These are phyloP conservation scores for Melanomma pulvis-pyrius DNA, from an alignment of 495 filamentous ascomycete species.

Conservation along the genomic window DNA sequence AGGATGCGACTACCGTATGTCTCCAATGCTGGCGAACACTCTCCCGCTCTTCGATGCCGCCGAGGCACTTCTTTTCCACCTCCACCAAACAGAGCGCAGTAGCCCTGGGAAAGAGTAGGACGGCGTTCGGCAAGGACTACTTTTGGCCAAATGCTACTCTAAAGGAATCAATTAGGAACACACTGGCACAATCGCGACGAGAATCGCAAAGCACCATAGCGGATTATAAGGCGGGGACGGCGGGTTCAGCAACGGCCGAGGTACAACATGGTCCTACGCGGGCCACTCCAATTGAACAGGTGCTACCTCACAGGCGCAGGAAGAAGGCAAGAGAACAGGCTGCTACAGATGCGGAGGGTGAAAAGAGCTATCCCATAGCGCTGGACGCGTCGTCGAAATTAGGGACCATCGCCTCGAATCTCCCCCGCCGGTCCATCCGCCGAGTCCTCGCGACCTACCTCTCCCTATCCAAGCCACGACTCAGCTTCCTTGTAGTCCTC, in stretches of 20 bases:
- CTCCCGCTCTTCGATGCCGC: conserved; percentile 5
- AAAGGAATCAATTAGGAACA: conserved; percentile 21
- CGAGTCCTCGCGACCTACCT: conserved; percentile 82
- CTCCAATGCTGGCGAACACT: conserved; percentile 30
- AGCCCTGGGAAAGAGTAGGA: conserved; percentile 23
- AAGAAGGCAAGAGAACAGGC: conserved; percentile 38
- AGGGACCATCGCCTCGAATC: conserved; percentile 69
- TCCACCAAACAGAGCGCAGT: conserved; percentile 22
- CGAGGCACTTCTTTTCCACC: conserved; percentile 26
- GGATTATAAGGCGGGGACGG: conserved; percentile 6
- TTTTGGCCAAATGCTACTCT: conserved; percentile 39
- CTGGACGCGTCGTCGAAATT: conserved; percentile 83
- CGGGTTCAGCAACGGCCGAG: background rate
- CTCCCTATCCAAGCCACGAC: conserved; percentile 89
- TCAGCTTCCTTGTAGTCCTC: conserved; percentile 88
- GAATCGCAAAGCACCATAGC: conserved; percentile 24
- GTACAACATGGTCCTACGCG: background rate
- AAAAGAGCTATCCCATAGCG: conserved; percentile 54
- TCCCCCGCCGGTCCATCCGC: conserved; percentile 67
- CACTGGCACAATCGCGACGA: conserved; percentile 25
- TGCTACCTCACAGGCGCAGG: conserved; percentile 45
- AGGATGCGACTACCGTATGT: conserved; percentile 30
- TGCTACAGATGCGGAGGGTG: conserved; percentile 16
- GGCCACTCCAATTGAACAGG: conserved; percentile 21
- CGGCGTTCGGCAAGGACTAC: conserved; percentile 38